Percentiles rank a stretch among this genome's conserved stretches.
These are phyloP conservation scores for Anisogramma anomala DNA, from an alignment of 2,329 filamentous ascomycete genomes.

Conservation along the genomic window DNA sequence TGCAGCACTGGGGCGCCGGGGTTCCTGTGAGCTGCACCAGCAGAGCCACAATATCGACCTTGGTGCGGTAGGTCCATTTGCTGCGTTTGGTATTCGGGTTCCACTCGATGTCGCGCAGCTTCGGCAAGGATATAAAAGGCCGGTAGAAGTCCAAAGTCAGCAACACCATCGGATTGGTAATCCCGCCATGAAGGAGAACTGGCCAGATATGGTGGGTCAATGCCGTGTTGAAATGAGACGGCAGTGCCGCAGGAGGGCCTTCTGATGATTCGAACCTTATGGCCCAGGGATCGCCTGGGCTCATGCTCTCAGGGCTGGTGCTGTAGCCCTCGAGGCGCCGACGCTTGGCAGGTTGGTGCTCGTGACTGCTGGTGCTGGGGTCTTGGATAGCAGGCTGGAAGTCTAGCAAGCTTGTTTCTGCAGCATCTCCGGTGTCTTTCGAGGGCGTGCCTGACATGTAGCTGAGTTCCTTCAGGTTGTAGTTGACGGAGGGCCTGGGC, in stretches of 20 bases:
- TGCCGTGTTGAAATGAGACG: not conserved
- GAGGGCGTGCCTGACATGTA: not conserved
- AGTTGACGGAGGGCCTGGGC: not conserved
- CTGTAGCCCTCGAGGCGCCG: not conserved
- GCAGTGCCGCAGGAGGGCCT: not conserved
- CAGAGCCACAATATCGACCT: constrained; percentile 1
- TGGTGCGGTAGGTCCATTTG: not conserved
- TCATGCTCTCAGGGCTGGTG: no score
- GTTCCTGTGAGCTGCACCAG: constrained; percentile 2
- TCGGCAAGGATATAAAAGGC: not conserved
- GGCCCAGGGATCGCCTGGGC: not conserved
- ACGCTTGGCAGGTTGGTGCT: not conserved
- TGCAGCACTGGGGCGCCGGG: not conserved
- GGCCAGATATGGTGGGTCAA: not conserved
- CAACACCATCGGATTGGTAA: not conserved
- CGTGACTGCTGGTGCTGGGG: not conserved
- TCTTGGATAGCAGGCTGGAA: not conserved
- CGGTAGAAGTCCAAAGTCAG: not conserved
- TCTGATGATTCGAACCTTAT: not conserved
- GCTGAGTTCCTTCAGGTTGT: constrained; percentile 4
- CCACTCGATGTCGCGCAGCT: constrained; percentile 3
- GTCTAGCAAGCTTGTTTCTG: no score
- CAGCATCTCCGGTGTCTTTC: not conserved
- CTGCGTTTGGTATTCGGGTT: not conserved
- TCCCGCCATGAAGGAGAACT: not conserved